Evolutionary conservation across 23 red algal genomes (phyloP).

Genomic region (Gracilaria caudata): DNA sequence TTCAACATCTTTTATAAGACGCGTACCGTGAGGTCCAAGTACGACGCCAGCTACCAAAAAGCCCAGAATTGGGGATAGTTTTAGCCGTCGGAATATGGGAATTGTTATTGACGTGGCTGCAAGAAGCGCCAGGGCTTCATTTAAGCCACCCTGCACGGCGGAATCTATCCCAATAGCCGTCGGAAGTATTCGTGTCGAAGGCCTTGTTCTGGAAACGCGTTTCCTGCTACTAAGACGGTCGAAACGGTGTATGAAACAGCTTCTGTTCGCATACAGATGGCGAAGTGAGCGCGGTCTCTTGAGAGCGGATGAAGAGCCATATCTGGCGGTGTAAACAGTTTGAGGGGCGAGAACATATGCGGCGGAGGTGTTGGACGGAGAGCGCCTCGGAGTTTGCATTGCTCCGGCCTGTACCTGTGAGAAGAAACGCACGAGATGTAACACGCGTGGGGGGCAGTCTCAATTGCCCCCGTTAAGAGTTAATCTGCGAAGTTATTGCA

Average conservation of each 20-base stretch:
- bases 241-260: not conserved
- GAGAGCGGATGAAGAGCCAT: not conserved
- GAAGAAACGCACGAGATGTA: not conserved
- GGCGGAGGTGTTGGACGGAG: not conserved
- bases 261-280: not conserved
- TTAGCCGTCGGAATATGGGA: constrained; percentile 89
- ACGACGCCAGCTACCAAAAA: constrained; percentile 88
- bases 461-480: not conserved
- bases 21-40: constrained; percentile 85
- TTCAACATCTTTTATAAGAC: constrained; percentile 90
- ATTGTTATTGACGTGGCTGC: constrained; percentile 87
- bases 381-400: not conserved
- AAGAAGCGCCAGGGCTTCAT: constrained; percentile 85
- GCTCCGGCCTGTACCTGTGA: not conserved
- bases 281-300: constrained; percentile 2
- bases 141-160: constrained; percentile 64
- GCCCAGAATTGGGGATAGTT: constrained; percentile 88
- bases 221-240: not conserved
- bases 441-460: not conserved
- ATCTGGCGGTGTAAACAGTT: not conserved
- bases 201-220: not conserved
- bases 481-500: not conserved
- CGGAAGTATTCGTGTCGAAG: not conserved
- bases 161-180: constrained; percentile 15
- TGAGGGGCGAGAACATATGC: not conserved